These are phyloP conservation scores for Geotrichum histeridarum DNA, from an alignment of 1,139 yeast species.

Conservation along the genomic window DNA sequence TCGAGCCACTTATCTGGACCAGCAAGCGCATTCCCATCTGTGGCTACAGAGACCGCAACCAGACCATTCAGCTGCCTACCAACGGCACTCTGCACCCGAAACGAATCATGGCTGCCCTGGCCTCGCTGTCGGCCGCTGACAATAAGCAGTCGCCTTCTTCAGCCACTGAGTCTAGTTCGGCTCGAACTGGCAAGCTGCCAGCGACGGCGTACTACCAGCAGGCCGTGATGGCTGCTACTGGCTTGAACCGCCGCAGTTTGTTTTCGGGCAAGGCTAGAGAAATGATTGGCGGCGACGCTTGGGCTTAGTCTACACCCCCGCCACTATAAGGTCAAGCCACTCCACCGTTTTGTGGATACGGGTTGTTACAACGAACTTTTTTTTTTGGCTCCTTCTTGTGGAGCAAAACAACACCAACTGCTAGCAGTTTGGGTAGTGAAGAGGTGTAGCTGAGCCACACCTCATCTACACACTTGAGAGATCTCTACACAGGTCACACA, in stretches of 20 bases:
- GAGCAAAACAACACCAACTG: too few species aligned
- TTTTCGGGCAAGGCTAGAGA: conserved; percentile 51
- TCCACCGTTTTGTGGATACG: too few species aligned
- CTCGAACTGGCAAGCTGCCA: background rate
- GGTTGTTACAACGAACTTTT: too few species aligned
- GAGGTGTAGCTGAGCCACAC: too few species aligned
- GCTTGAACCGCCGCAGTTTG: conserved; percentile 45
- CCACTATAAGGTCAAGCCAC: too few species aligned
- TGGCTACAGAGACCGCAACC: conserved; percentile 27
- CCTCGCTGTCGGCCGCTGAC: conserved; percentile 9
- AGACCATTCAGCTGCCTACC: conserved; percentile 12
- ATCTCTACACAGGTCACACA: too few species aligned
- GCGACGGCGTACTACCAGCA: conserved; percentile 28
- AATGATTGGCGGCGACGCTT: conserved; percentile 39
- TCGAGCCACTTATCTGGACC: conserved; percentile 17
- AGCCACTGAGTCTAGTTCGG: background rate
- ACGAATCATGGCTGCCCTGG: conserved; percentile 15
- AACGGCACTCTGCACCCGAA: conserved; percentile 9
- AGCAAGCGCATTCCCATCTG: conserved; percentile 27
- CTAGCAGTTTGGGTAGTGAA: too few species aligned
- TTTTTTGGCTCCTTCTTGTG: too few species aligned
- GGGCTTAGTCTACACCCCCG: background rate
- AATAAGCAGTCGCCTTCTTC: background rate
- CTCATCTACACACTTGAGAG: too few species aligned
- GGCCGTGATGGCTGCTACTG: conserved; percentile 30